Base-by-base conservation (phyloP, 1,284 basidiomycete genomes). In the Tylopilus sp. region DNA sequence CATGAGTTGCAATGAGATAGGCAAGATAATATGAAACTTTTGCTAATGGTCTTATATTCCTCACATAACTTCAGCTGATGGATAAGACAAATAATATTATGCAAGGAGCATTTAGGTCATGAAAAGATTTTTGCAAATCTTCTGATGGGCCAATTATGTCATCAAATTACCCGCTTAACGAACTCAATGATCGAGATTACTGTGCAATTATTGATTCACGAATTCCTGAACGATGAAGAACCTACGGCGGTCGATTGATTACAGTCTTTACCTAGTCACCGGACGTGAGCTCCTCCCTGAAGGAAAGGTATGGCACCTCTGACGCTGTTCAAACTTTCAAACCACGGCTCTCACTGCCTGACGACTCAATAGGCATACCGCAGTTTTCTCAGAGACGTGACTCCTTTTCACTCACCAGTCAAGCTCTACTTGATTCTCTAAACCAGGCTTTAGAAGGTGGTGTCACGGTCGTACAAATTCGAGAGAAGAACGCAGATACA, bases 381-480 rank as follows among this genome's bases (percentile, higher is more conserved):
- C 57, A 84, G 92, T 71, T 91, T 87, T 36, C 83, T 98, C 61
- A 93, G 95, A 84, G 89, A 94, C 81, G 94, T 94, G 32, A 63
- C 12, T 58, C 19, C 49, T 33, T 26, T 51, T 22, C 22, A 47
- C 4, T 12, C 64, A 22, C 19, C 16, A 19, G n/a, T 1, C 12
- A 60, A 47, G 18, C 15, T 29, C 7, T n/a, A 18, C 53, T 70
- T 16, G 69, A 36, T 36, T 39, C 26, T 15, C 49, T 24, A 69
- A 62, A 53, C 38, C 72, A 95, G 90, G 88, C 95, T 3, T 81
- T 97, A 12, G 82, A 90, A 74, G 95, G 96, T 32, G 94, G 96
- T 18, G 96, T 98, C 0, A 96, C 95, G 0, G 76, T 97, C 44
- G 95, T 98, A 0, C 97, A 98, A 79, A 86, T 97, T 18, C 86